Evolutionary conservation across 176 grass and related monocot species (phyloP).

Genomic region (Carex cristatella): DNA sequence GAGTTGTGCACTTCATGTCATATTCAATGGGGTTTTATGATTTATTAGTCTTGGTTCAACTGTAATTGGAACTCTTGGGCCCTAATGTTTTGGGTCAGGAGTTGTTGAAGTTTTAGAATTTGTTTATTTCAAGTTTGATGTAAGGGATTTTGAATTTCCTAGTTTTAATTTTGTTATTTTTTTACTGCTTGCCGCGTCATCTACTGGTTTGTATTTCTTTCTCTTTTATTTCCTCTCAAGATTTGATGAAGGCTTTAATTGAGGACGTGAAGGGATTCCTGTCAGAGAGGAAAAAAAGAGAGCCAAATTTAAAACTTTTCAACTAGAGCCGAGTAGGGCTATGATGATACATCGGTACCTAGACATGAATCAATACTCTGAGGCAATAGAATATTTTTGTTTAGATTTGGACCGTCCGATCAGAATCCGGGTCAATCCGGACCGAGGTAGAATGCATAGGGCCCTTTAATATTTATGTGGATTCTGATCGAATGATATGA

Average conservation of each 20-base stretch:
- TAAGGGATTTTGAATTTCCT: neutral
- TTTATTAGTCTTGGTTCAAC: neutral
- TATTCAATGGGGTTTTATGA: neutral
- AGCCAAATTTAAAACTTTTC: neutral
- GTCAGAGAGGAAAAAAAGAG: neutral
- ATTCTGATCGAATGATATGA: no score
- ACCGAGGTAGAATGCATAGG: no score
- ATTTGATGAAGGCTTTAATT: neutral
- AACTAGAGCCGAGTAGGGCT: no score
- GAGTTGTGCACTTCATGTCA: neutral
- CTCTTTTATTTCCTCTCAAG: neutral
- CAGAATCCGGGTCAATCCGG: no score
- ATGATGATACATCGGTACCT: neutral
- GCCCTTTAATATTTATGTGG: no score
- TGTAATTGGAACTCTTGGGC: neutral
- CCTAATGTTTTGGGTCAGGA: neutral
- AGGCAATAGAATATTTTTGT: no score
- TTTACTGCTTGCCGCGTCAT: neutral
- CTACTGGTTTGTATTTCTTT: conserved; percentile 10
- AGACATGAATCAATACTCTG: no score
- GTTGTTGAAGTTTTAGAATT: neutral
- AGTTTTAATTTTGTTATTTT: neutral
- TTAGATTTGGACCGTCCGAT: no score
- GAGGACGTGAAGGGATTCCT: neutral
- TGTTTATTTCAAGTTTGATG: neutral